phyloP scores from a whole-genome alignment of 108 stramenopile genomes.

The Schizochytrium sp. region DNA sequence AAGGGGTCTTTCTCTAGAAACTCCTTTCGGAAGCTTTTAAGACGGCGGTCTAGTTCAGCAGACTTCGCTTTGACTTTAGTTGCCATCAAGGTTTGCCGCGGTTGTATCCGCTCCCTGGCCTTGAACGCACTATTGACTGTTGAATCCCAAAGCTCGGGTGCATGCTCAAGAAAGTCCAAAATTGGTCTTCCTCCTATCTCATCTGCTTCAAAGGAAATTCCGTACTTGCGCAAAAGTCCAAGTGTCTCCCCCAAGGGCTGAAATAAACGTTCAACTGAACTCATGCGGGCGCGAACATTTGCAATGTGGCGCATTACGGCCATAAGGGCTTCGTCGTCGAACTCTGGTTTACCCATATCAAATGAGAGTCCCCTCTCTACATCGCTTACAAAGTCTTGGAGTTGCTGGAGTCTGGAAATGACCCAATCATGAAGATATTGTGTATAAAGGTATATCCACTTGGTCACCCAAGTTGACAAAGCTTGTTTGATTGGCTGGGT shows the following conservation, averaged over 20 bases:
- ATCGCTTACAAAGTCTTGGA: conserved; percentile 62
- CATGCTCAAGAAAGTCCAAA: conserved; percentile 69
- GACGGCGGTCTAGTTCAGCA: conserved; percentile 33
- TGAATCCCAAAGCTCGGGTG: conserved; percentile 69
- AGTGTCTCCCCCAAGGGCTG: conserved; percentile 68
- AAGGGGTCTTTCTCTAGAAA: conserved; percentile 66
- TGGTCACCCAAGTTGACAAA: conserved; percentile 71
- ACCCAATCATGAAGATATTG: conserved; percentile 69
- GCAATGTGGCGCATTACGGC: conserved; percentile 67
- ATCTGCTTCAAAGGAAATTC: conserved; percentile 66
- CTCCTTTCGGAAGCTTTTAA: conserved; percentile 30
- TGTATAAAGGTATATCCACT: conserved; percentile 71
- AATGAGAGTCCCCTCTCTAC: conserved; percentile 67
- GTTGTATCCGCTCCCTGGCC: conserved; percentile 72
- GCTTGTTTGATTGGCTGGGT: conserved; percentile 74
- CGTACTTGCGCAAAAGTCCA: conserved; percentile 63
- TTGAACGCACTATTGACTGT: conserved; percentile 70
- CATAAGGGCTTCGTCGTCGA: conserved; percentile 67
- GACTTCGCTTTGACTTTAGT: conserved; percentile 64
- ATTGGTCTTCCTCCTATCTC: conserved; percentile 61
- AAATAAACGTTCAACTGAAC: conserved; percentile 51
- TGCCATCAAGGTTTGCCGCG: conserved; percentile 68
- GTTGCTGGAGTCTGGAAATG: conserved; percentile 50
- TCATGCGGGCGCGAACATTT: conserved; percentile 69
- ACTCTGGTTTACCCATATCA: conserved; percentile 45